phyloP scores from a whole-genome alignment of 1,139 yeast genomes.

The Candida sp. region DNA sequence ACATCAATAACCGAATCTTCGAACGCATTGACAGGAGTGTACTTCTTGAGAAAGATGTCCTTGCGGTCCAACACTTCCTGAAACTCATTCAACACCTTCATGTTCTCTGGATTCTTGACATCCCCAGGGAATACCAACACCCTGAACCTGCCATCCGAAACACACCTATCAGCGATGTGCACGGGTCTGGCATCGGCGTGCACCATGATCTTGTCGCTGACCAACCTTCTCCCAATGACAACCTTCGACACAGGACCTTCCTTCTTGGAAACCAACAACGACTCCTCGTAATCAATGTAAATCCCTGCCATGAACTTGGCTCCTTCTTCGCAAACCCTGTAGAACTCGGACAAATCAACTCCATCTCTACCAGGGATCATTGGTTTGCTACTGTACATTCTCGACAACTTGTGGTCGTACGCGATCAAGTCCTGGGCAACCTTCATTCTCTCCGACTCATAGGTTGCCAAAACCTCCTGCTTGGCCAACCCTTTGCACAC shows the following conservation, averaged over 20 bases:
- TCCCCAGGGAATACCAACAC: slow-evolving; percentile 27
- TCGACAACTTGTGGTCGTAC: slow-evolving; percentile 34
- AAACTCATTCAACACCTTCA: slow-evolving; percentile 16
- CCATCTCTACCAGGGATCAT: slow-evolving; percentile 21
- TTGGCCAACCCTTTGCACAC: slow-evolving; percentile 30
- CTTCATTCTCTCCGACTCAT: slow-evolving; percentile 31
- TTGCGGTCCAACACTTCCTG: slow-evolving; percentile 17
- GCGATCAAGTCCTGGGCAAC: slow-evolving; percentile 36
- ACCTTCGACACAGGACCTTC: slow-evolving; percentile 20
- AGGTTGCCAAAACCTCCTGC: slow-evolving; percentile 27
- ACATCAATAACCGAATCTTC: slow-evolving; percentile 26
- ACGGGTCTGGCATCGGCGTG: slow-evolving; percentile 28
- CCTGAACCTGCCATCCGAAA: slow-evolving; percentile 28
- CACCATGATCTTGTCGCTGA: slow-evolving; percentile 21
- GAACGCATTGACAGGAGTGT: slow-evolving; percentile 26
- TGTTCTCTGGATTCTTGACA: slow-evolving; percentile 15
- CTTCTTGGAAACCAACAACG: slow-evolving; percentile 16
- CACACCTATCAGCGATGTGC: slow-evolving; percentile 23
- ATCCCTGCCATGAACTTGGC: slow-evolving; percentile 36
- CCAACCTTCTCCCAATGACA: slow-evolving; percentile 29
- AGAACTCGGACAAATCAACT: slow-evolving; percentile 32
- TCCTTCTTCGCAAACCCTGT: slow-evolving; percentile 24
- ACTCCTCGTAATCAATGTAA: slow-evolving; percentile 28
- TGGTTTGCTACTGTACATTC: slow-evolving; percentile 33
- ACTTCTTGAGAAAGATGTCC: slow-evolving; percentile 21